Evolutionary conservation across 768 basidiomycete genomes (phyloP), one percentile per base, ranked within the genome.

Genomic region (Lactarius evosmus): DNA sequence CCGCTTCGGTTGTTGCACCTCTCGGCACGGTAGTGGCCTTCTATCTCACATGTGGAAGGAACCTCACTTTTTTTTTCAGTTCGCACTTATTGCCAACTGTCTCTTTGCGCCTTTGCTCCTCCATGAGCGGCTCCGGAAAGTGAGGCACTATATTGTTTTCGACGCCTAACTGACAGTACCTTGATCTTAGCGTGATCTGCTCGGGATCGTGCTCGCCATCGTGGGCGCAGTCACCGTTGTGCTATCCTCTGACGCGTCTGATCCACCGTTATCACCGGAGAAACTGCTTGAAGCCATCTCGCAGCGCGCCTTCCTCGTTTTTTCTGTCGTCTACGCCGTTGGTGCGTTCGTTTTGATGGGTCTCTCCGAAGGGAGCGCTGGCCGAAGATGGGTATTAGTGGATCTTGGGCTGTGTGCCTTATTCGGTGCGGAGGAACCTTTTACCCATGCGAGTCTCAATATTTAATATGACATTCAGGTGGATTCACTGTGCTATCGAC

Each of bases 161-260:
- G 6, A 27, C 12, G 2, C 41, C 4, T 34, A n/a, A 46, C 68
- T 74, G 53, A 71, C 58, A 33, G 65, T 19, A 53, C 57, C 38
- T 29, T 36, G 30, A 2, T 22, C 58, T 25, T 62, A 92, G 90
- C 84, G 85, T 46, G 93, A 94, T 72, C 77, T 93, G 36, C 70
- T 92, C 33, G 92, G 93, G 29, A 86, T 97, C 50, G 59, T 81
- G 0, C 82, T 98, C 60, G 91, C 95, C 38, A 80, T 97, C 40
- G 74, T 95, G 14, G 96, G 96, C 19, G 95, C 95, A 1, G 84
- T 92, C 9, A 96, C 94, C 0, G 93, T 99, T n/a, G 95, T 98
- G 16, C 77, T 93, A 65, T 84, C 89, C 64, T 79, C 89, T 65
- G 83, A 92, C 73, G 78, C 86, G 11, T 86, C 89, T 7, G 85